Conservation (phyloP, 305 asterid species). For the Fraxinus nigra region DNA sequence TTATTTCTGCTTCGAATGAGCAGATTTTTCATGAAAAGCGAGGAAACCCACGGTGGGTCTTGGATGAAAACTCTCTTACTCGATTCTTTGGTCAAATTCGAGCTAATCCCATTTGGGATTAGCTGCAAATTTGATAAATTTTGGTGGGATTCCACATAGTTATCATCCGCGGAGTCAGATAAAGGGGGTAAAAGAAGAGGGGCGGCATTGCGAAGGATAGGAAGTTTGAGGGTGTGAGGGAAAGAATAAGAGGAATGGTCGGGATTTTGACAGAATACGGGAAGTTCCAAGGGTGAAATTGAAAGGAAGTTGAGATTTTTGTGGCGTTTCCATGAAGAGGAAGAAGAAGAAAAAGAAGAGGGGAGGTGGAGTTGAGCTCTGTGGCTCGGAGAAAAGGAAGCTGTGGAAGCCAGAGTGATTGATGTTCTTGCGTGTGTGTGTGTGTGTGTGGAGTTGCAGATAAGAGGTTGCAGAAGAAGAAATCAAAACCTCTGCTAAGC, state of each 20-base stretch:
- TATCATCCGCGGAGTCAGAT: slow-evolving; percentile 57
- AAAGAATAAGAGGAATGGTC: slow-evolving; percentile 43
- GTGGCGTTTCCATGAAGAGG: slow-evolving; percentile 39
- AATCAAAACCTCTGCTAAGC: slow-evolving; percentile 52
- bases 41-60: slow-evolving; percentile 89
- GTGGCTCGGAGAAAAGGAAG: slow-evolving; percentile 52
- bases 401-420: slow-evolving; percentile 69
- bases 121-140: slow-evolving; percentile 47
- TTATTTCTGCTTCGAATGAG: slow-evolving; percentile 43
- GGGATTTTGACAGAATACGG: slow-evolving; percentile 33
- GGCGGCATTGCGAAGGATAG: slow-evolving; percentile 45
- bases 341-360: slow-evolving; percentile 18
- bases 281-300: slow-evolving; percentile 42
- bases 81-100: slow-evolving; percentile 28
- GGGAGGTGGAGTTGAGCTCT: slow-evolving; percentile 40
- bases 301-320: slow-evolving; percentile 31
- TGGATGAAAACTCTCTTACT: slow-evolving; percentile 54
- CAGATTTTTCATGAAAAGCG: slow-evolving; percentile 64
- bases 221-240: slow-evolving; percentile 60
- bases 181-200: slow-evolving; percentile 52
- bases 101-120: slow-evolving; percentile 42
- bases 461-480: slow-evolving; percentile 22
- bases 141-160: slow-evolving; percentile 40
- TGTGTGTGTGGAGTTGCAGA: slow-evolving; percentile 9
- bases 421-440: not conserved